Percentiles rank a stretch among this genome's conserved stretches.
phyloP scores from a whole-genome alignment of 345 rosid genomes.

The Punica granatum region DNA sequence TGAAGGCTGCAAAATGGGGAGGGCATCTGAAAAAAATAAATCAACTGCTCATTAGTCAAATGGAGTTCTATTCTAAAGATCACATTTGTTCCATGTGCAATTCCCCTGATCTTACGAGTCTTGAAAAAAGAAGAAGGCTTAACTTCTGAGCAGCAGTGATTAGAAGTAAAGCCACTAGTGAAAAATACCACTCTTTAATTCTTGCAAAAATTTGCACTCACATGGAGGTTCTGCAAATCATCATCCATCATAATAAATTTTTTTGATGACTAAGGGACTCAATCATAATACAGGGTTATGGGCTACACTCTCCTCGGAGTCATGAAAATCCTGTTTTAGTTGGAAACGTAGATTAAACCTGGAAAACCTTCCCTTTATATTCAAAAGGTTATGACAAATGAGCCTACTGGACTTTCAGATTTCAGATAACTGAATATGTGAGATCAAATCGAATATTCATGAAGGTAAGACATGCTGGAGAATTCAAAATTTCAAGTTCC shows the following conservation, averaged over 20 bases:
- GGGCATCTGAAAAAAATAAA: not conserved
- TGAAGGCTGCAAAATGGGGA: not conserved
- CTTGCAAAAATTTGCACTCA: not conserved
- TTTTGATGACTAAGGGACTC: not conserved
- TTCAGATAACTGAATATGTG: not conserved
- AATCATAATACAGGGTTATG: not conserved
- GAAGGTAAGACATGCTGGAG: not conserved
- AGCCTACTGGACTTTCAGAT: not conserved
- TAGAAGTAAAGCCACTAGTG: not conserved
- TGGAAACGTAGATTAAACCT: not conserved
- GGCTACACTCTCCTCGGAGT: not conserved
- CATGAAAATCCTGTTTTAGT: not conserved
- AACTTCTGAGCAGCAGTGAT: not conserved
- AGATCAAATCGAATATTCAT: not conserved
- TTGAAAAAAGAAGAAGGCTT: not conserved
- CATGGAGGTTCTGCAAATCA: not conserved
- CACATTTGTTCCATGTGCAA: not conserved
- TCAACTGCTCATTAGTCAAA: not conserved
- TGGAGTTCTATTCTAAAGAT: not conserved
- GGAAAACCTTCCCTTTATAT: not conserved
- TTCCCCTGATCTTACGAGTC: not conserved
- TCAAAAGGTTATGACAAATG: not conserved
- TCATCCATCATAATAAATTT: not conserved
- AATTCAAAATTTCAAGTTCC: not conserved
- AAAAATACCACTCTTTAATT: not conserved